Evolutionary conservation across 352 stramenopile species (phyloP), one percentile per base, ranked within the genome.

Genomic region (Elongisporangium anandrum): DNA sequence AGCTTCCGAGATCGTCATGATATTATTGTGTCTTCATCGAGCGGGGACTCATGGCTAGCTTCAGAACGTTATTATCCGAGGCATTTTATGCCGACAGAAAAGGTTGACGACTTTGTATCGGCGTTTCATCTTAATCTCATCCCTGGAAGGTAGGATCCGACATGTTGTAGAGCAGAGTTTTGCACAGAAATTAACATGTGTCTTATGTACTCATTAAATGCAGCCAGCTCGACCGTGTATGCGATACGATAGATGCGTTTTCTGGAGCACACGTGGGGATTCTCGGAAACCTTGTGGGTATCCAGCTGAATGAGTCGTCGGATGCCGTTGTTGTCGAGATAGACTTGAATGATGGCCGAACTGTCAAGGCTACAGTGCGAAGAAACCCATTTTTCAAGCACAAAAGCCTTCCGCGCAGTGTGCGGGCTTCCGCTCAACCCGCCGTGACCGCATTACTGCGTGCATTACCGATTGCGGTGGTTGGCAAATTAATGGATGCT

Each of bases 371-470:
- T 13, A 49, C 49, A 10, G 58, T 70, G 39, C 59, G 17, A 10
- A 54, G 54, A 4, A 77, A 70, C 52, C 55, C 45, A 34, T 51
- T 79, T 13, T 79, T 66, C 48, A 66, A 68, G 49, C 64, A 41
- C 6, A 54, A 63, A 54, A 4, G 4, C 9, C 52, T 75, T 34
- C 56, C 65, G 52, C 61, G 50, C 19, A 50, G 16, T 17, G 52
- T 69, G 9, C 68, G 69, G 61, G 48, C 56, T 9, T 50, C 54
- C 10, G 56, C 59, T 6, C 41, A 51, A n/a, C 47, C 52, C 4
- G 62, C 72, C 21, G 55, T 54, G 3, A 50, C 77, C 19, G 51
- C 54, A 29, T 67, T 80, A 48, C 53, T 80, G 29, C 58, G 66
- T 16, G 23, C 73, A 10, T 53, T 80, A n/a, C 60, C 69, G 4